Conservation (phyloP, 176 grass and related monocot genomes). For the Tillandsia fasciculata region DNA sequence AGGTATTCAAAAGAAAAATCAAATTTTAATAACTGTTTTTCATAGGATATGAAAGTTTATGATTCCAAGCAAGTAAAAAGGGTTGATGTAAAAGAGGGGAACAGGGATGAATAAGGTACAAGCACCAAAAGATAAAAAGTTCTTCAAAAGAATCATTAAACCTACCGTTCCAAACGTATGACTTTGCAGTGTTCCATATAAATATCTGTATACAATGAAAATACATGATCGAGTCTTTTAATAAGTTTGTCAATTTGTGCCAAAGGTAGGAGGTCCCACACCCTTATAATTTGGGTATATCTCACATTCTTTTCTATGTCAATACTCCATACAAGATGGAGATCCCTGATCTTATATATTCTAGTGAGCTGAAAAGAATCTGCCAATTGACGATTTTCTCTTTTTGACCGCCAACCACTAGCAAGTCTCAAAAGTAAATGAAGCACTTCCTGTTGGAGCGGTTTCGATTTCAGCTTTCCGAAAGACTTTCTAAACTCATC, state of each 20-base stretch:
- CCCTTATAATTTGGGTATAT: constrained; percentile 61
- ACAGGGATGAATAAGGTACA: background rate
- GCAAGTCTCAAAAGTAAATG: constrained; percentile 59
- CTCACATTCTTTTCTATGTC: constrained; percentile 50
- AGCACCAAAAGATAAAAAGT: background rate
- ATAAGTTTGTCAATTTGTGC: constrained; percentile 39
- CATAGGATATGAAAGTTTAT: no score
- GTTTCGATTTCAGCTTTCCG: constrained; percentile 40
- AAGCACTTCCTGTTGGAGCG: constrained; percentile 34
- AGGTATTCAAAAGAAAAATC: background rate
- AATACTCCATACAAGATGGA: constrained; percentile 66
- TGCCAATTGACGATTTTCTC: constrained; percentile 10
- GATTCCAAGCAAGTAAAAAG: no score
- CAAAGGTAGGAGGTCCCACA: constrained; percentile 57
- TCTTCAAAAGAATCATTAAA: background rate
- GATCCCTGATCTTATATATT: constrained; percentile 33
- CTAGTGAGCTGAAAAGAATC: constrained; percentile 40
- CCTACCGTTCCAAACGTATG: constrained; percentile 37
- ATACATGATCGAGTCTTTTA: constrained; percentile 48
- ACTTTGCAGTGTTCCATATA: constrained; percentile 52
- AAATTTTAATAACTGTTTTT: background rate
- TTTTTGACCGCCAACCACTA: constrained; percentile 43
- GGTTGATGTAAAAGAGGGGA: no score
- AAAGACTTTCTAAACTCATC: constrained; percentile 73
- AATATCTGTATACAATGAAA: constrained; percentile 66